Percentiles rank a stretch among this genome's conserved stretches.
phyloP scores from a whole-genome alignment of 2,329 filamentous ascomycete species.

The Nemania diffusa region DNA sequence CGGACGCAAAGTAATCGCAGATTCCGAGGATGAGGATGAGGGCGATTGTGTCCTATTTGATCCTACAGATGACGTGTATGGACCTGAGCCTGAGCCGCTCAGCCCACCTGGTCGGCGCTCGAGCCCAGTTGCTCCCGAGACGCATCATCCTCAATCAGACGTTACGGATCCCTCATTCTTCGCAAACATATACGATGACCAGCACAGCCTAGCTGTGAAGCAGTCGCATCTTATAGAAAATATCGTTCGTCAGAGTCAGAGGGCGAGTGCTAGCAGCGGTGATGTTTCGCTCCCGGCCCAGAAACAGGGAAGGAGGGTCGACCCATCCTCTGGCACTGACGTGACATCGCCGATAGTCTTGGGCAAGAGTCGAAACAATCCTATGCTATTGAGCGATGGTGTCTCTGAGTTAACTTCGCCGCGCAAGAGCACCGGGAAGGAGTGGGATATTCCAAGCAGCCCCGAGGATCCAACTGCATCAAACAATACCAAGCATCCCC shows the following conservation, averaged over 20 bases:
- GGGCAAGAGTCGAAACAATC: conserved; percentile 34
- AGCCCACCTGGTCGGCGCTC: conserved; percentile 41
- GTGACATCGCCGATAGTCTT: conserved; percentile 43
- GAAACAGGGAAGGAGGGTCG: conserved; percentile 36
- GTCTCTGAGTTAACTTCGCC: conserved; percentile 46
- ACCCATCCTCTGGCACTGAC: conserved; percentile 46
- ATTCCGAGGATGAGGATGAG: conserved; percentile 51
- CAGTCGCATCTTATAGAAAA: conserved; percentile 48
- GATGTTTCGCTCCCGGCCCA: conserved; percentile 44
- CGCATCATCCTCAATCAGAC: conserved; percentile 38
- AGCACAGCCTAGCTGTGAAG: conserved; percentile 43
- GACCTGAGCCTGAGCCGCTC: conserved; percentile 47
- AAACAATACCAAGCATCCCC: conserved; percentile 24
- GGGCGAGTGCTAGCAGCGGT: conserved; percentile 46
- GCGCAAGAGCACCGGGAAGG: conserved; percentile 41
- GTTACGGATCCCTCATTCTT: conserved; percentile 48
- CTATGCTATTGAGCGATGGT: conserved; percentile 37
- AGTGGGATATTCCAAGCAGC: conserved; percentile 52
- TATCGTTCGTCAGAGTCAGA: conserved; percentile 50
- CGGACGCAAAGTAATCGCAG: conserved; percentile 47
- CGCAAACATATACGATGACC: conserved; percentile 42
- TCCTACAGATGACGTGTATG: conserved; percentile 27
- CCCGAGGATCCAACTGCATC: conserved; percentile 33
- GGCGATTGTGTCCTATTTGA: conserved; percentile 35
- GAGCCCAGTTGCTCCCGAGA: conserved; percentile 31